Evolutionary conservation across 495 filamentous ascomycete genomes (phyloP).

Genomic region (Terfezia claveryi): DNA sequence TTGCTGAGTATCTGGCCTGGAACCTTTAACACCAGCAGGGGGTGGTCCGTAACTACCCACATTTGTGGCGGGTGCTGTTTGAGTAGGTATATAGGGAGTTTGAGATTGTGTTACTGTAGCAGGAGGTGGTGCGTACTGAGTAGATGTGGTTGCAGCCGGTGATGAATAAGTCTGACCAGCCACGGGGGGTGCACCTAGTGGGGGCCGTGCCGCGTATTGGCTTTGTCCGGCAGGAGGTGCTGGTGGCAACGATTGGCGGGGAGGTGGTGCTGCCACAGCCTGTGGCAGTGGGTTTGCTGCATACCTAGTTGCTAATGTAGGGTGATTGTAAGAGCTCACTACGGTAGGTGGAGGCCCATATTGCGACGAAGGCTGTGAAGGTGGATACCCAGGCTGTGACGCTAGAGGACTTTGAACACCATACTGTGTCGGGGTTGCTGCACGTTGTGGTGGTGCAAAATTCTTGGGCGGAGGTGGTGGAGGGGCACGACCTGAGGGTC

Average conservation of each 20-base stretch:
- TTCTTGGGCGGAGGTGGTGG: constrained; percentile 35
- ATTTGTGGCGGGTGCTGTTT: constrained; percentile 15
- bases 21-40: constrained; percentile 16
- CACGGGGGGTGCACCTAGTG: not conserved
- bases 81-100: constrained; percentile 26
- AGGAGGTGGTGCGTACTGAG: not conserved
- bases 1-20: constrained; percentile 22
- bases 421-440: constrained; percentile 19
- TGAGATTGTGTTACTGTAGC: constrained; percentile 13
- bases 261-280: constrained; percentile 35
- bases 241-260: constrained; percentile 69
- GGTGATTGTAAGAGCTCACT: constrained; percentile 21
- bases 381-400: constrained; percentile 27
- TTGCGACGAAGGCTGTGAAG: constrained; percentile 22
- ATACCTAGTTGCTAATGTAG: constrained; percentile 30
- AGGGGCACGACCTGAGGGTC: constrained; percentile 22
- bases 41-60: constrained; percentile 19
- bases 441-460: constrained; percentile 28
- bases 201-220: not conserved
- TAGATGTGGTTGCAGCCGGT: too few relatives aligned
- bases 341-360: constrained; percentile 43
- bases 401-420: constrained; percentile 15
- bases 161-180: not conserved
- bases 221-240: constrained; percentile 28
- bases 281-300: constrained; percentile 41